Percentiles rank a stretch among this genome's conserved stretches.
Conservation (phyloP, 1,139 yeast genomes). For the Yamadazyma conglobata region DNA sequence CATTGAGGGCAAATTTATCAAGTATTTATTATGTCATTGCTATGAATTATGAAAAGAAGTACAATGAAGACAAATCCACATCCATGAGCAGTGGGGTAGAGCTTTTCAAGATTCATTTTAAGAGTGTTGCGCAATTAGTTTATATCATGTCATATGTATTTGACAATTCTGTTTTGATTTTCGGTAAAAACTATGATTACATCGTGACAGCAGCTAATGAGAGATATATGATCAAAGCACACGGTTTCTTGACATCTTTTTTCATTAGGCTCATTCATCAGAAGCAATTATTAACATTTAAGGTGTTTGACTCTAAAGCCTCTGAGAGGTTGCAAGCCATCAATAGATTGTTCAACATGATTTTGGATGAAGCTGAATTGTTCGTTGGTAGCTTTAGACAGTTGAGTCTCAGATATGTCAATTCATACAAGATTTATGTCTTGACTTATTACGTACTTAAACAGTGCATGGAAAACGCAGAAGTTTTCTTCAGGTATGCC, state of each 20-base stretch:
- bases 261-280: slow-evolving; percentile 42
- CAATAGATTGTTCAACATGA: slow-evolving; percentile 33
- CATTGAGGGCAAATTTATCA: slow-evolving; percentile 41
- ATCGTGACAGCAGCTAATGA: slow-evolving; percentile 39
- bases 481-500: slow-evolving; percentile 33
- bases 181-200: slow-evolving; percentile 42
- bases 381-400: slow-evolving; percentile 45
- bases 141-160: slow-evolving; percentile 45
- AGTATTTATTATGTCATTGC: slow-evolving; percentile 44
- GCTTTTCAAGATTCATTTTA: slow-evolving; percentile 41
- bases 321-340: slow-evolving; percentile 30
- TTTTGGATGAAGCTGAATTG: slow-evolving; percentile 40
- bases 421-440: slow-evolving; percentile 41
- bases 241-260: slow-evolving; percentile 38
- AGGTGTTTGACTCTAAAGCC: slow-evolving; percentile 20
- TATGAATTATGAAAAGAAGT: slow-evolving; percentile 38
- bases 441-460: slow-evolving; percentile 41
- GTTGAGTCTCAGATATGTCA: slow-evolving; percentile 37
- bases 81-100: slow-evolving; percentile 44
- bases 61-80: slow-evolving; percentile 26
- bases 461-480: slow-evolving; percentile 44
- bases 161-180: slow-evolving; percentile 42
- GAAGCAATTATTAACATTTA: slow-evolving; percentile 31
- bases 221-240: slow-evolving; percentile 43
- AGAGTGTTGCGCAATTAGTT: slow-evolving; percentile 43